Evolutionary conservation across 2,329 filamentous ascomycete species (phyloP), one percentile per base, ranked within the genome.

Genomic region (Dryadomyces quercivorus): DNA sequence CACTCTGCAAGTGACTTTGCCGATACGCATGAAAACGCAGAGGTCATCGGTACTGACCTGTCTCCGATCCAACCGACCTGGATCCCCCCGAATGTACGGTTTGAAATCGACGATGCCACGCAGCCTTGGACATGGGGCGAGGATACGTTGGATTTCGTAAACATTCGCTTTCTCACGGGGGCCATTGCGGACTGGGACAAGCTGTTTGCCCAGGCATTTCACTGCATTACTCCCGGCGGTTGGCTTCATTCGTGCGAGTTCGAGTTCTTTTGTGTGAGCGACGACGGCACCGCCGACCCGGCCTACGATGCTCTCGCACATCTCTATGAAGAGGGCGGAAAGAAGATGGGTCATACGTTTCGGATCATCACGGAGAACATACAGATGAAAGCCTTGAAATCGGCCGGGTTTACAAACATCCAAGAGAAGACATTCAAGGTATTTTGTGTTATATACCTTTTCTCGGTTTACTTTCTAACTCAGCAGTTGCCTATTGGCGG

Each of bases 211-310:
- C 54, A 62, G 56, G 59, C 59, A 2, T 64, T 57, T 49, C 64
- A 63, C 34, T 66, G 74, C 56, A 60, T 75, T n/a, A 69, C 66
- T 50, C 66, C 69, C 0, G 75, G 75, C 16, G 75, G 75, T 31
- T 79, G 73, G 73, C 64, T 78, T 21, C 74, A 77, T 18, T 50
- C 48, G 5, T 50, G 31, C 34, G 48, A 50, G 18, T 40, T 12
- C 18, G 31, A 50, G 8, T 3, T 21, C 12, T 38, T 21, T 18
- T 13, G 38, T 34, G n/a, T 15, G 15, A 40, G 48, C 48, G 48
- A 50, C 34, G 48, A 50, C 34, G 48, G 18, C 10, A 40, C 48
- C 61, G 0, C 59, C 61, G 12, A 63, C 47, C 31, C 67, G 10
- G 69, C 66, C 0, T 69, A 69, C 3, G 76, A 73, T 51, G 71